Evolutionary conservation across 2,329 filamentous ascomycete genomes (phyloP).

Genomic region (Penicillium oxalicum): DNA sequence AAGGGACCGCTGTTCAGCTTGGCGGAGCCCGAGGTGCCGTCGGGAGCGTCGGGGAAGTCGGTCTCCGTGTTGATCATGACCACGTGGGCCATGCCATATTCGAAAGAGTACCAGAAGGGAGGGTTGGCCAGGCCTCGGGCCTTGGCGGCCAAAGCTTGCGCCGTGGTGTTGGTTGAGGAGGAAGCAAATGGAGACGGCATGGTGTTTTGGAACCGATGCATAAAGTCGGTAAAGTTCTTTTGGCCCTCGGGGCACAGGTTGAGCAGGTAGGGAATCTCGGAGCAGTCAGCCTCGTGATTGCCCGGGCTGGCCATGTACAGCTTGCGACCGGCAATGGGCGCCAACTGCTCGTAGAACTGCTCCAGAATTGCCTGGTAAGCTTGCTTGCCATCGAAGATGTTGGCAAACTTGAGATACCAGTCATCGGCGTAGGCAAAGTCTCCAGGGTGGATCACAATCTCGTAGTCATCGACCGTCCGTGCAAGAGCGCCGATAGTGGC

Average conservation of each 20-base stretch:
- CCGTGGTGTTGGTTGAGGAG: conserved; percentile 39
- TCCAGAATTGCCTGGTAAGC: conserved; percentile 55
- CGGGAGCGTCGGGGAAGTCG: conserved; percentile 49
- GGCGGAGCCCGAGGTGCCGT: conserved; percentile 38
- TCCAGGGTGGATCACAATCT: conserved; percentile 39
- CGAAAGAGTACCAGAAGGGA: conserved; percentile 56
- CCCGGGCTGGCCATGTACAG: conserved; percentile 53
- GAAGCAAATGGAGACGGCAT: conserved; percentile 50
- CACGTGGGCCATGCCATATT: conserved; percentile 53
- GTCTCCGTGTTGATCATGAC: conserved; percentile 55
- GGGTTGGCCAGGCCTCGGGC: conserved; percentile 45
- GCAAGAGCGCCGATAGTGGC: conserved; percentile 54
- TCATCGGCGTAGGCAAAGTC: conserved; percentile 57
- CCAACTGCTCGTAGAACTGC: conserved; percentile 52
- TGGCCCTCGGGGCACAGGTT: conserved; percentile 42
- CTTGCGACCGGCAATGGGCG: conserved; percentile 50
- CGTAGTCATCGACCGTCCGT: conserved; percentile 49
- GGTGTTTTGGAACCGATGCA: conserved; percentile 49
- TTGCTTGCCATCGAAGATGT: conserved; percentile 44
- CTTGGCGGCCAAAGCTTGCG: conserved; percentile 42
- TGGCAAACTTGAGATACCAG: conserved; percentile 46
- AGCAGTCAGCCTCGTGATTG: conserved; percentile 55
- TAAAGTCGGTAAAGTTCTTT: conserved; percentile 57
- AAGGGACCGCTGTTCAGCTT: conserved; percentile 47
- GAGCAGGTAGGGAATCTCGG: conserved; percentile 21